Evolutionary conservation across 768 basidiomycete genomes (phyloP), one percentile per base, ranked within the genome.

Genomic region (Lanmaoa pseudosensibilis): DNA sequence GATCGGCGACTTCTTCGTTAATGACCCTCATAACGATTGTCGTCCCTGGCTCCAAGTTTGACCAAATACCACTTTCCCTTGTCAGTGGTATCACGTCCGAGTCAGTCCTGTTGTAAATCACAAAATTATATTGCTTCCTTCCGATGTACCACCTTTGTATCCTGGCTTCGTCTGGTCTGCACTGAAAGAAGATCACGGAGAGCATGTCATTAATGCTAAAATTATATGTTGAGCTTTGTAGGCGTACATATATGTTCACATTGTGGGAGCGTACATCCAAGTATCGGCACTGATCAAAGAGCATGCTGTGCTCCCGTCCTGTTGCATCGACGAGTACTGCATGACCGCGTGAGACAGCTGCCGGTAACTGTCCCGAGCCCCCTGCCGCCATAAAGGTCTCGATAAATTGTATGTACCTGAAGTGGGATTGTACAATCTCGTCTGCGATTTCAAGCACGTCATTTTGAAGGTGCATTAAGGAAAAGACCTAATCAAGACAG

Each of bases 11-110:
- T 33, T 59, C 58, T 12, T 59, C 49, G 1, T 8, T 41, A 10
- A 57, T 39, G 15, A 23, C 45, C 25, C 54, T 46, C 57, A 47
- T 51, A 7, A 56, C 25, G 25, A 58, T 45, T 37, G n/a, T 50
- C 3, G 54, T 23, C 16, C 57, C 45, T 5, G 54, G 5, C 16
- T 27, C 6, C 45, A 58, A 6, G 15, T 38, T n/a, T 23, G 56
- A 48, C 32, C 52, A 37, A 10, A 51, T 16, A 13, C 56, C 27
- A 13, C 34, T 47, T n/a, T 50, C 52, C 11, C 15, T 32, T 7
- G 57, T 34, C 27, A 51, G 38, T 25, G 16, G 33, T 5, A 37
- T 37, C 44, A 43, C 33, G 15, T 21, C 18, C 7, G 25, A 46
- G 15, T 46, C 25, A 2, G 43, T 46, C 7, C 32, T 11, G 10